Base-by-base conservation (phyloP, 2,329 filamentous ascomycete genomes). In the Trichophaea hybrida region DNA sequence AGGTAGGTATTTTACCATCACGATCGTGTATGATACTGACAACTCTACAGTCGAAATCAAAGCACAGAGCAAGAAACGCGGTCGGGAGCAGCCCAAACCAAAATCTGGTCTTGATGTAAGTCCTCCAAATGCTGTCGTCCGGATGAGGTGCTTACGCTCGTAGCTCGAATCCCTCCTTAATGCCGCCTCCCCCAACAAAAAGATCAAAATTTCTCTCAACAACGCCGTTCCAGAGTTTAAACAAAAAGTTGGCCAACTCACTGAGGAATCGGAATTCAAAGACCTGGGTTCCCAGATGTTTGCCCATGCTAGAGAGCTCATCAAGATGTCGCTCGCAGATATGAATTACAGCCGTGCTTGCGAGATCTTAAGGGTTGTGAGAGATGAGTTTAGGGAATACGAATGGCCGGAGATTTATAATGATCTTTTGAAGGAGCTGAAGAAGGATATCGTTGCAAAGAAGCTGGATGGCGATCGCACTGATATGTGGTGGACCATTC, bases 161-260 rank as follows among this genome's bases (percentile, higher is more conserved):
- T 40, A 50, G 40, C 24, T 64, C n/a, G 61, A 65, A 40, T 50
- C 57, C 13, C 57, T 64, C 38, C 59, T 66, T 55, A 43, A 46
- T n/a, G 10, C 52, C 34, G 24, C 55, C 17, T 12, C 56, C 10
- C 38, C 35, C 13, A 32, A 35, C 37, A 64, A 50, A 62, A 76
- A 69, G 17, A 65, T 68, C 49, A 77, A 74, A 49, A 82, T 86
- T 59, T 78, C 80, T 6, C 71, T 79, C 0, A 78, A 84, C 7
- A 97, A 97, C 64, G 82, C 90, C 1, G 82, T 97, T 4, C 89
- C 93, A 0, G 87, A 91, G 61, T 96, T 95, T 79, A 94, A 90
- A 70, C 88, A 88, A 70, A 78, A 84, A 2, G 76, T 97, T 13
- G 76, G 76, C 1, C 73, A 74, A 1, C 77, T 84, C 0, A 77